Conservation (phyloP, 345 rosid genomes). For the Rhodomyrtus tomentosa region DNA sequence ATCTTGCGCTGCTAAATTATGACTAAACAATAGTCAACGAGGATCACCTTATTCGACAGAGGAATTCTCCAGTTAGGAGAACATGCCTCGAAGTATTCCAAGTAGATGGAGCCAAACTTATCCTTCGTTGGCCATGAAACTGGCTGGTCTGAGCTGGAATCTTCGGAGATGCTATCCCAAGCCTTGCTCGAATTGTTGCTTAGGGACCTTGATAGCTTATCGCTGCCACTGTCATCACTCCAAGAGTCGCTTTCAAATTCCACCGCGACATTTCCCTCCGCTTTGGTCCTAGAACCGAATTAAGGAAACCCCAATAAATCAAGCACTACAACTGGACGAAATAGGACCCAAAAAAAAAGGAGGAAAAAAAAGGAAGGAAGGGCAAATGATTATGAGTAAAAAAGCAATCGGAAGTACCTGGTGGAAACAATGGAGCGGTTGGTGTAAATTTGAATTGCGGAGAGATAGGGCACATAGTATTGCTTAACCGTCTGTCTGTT, state of each 20-base stretch:
- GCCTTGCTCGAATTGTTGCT: conserved; percentile 49
- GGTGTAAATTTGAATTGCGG: conserved; percentile 60
- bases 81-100: conserved; percentile 47
- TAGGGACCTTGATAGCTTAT: conserved; percentile 43
- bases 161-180: conserved; percentile 58
- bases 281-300: conserved; percentile 15
- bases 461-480: conserved; percentile 60
- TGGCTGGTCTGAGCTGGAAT: conserved; percentile 39
- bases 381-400: not conserved
- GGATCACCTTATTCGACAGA: conserved; percentile 40
- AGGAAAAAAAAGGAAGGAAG: not conserved
- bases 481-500: conserved; percentile 32
- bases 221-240: conserved; percentile 57
- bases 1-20: not conserved
- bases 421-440: conserved; percentile 21
- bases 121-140: conserved; percentile 13
- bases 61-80: conserved; percentile 59
- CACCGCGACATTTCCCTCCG: conserved; percentile 14
- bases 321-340: not conserved
- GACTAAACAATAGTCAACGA: not conserved
- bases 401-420: conserved; percentile 19
- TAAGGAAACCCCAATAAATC: not conserved
- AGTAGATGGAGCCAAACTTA: conserved; percentile 41
- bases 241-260: conserved; percentile 49
- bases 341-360: not conserved